Conservation (phyloP, 2,329 filamentous ascomycete genomes). For the Alternaria sp. region DNA sequence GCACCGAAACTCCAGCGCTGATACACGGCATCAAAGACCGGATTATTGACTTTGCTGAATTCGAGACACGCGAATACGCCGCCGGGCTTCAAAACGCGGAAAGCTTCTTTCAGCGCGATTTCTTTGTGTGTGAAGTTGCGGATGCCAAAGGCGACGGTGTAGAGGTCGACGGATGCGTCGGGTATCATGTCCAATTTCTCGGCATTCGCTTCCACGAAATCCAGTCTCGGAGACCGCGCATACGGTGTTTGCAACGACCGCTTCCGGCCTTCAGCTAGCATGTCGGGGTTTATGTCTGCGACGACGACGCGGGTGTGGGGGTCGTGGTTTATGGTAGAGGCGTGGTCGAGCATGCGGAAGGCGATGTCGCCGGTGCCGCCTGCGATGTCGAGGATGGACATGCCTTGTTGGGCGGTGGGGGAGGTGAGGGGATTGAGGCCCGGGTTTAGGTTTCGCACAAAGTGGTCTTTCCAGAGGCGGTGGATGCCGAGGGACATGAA, state of each 20-base stretch:
- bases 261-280: slow-evolving; percentile 87
- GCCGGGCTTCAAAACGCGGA: slow-evolving; percentile 88
- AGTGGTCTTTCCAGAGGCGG: slow-evolving; percentile 96
- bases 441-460: slow-evolving; percentile 88
- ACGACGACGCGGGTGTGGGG: slow-evolving; percentile 83
- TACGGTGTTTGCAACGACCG: slow-evolving; percentile 71
- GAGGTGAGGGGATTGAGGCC: slow-evolving; percentile 64
- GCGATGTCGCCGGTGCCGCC: slow-evolving; percentile 98
- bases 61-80: slow-evolving; percentile 97
- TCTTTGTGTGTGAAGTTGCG: slow-evolving; percentile 95
- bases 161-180: slow-evolving; percentile 81
- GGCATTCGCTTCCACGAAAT: slow-evolving; percentile 89
- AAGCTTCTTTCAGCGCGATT: slow-evolving; percentile 79
- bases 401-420: slow-evolving; percentile 51
- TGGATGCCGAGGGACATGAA: slow-evolving; percentile 98
- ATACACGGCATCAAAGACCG: slow-evolving; percentile 82
- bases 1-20: slow-evolving; percentile 95
- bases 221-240: slow-evolving; percentile 60
- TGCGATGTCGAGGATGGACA: slow-evolving; percentile 90
- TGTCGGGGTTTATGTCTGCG: slow-evolving; percentile 93
- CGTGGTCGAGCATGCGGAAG: slow-evolving; percentile 91
- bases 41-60: slow-evolving; percentile 84
- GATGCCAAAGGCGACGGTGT: slow-evolving; percentile 97
- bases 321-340: slow-evolving; percentile 80
- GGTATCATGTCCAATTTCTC: slow-evolving; percentile 73